phyloP scores from a whole-genome alignment of 1,284 basidiomycete species.

The Marasmius sp. region DNA sequence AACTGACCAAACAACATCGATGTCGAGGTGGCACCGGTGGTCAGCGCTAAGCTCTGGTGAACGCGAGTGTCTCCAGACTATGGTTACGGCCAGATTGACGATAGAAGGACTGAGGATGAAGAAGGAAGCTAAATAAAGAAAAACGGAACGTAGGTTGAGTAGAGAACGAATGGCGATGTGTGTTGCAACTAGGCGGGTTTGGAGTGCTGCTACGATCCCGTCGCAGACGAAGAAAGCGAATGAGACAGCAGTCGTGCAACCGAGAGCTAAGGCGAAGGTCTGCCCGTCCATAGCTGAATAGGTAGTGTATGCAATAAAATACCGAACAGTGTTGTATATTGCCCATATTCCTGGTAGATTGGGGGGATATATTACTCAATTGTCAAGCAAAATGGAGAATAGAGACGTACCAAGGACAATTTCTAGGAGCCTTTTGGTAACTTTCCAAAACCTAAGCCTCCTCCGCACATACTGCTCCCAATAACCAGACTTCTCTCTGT shows the following conservation, averaged over 20 bases:
- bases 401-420: conserved; percentile 47
- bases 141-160: conserved; percentile 24
- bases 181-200: conserved; percentile 37
- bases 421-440: conserved; percentile 39
- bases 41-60: conserved; percentile 37
- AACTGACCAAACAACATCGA: conserved; percentile 64
- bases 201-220: conserved; percentile 41
- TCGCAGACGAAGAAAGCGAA: conserved; percentile 53
- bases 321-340: conserved; percentile 59
- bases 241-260: conserved; percentile 56
- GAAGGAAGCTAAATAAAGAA: conserved; percentile 47
- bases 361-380: neutral
- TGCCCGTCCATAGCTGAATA: conserved; percentile 40
- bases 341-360: conserved; percentile 50
- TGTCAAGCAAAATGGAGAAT: neutral
- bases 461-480: conserved; percentile 35
- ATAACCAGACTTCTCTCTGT: conserved; percentile 38
- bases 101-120: conserved; percentile 49
- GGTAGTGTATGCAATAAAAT: conserved; percentile 53
- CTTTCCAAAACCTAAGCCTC: conserved; percentile 41
- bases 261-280: conserved; percentile 51
- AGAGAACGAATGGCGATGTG: conserved; percentile 33
- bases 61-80: conserved; percentile 43
- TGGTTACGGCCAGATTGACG: conserved; percentile 53
- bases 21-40: conserved; percentile 56